These are phyloP conservation scores for Adenanthera pavonina DNA, from an alignment of 306 rosid species.

Conservation along the genomic window DNA sequence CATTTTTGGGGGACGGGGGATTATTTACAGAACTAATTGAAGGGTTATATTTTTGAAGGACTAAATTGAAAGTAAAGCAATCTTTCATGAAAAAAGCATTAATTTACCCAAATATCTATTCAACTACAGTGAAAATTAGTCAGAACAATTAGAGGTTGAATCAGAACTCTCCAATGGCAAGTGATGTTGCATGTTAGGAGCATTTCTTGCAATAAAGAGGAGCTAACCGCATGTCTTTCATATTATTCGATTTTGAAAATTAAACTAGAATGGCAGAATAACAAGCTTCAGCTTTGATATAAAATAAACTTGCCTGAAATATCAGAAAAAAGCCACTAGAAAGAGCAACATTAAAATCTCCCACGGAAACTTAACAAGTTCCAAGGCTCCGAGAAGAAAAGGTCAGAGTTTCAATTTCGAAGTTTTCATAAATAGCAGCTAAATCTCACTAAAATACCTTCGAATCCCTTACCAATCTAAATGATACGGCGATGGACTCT, in stretches of 20 bases:
- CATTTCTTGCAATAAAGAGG: background rate
- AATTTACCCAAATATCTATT: background rate
- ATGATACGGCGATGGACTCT: conserved; percentile 59
- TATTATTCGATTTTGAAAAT: background rate
- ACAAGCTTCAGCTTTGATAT: conserved; percentile 8
- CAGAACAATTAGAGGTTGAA: background rate
- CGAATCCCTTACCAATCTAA: conserved; percentile 65
- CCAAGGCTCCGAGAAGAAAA: background rate
- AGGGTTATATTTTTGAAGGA: no score
- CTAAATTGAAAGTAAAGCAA: no score
- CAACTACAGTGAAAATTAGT: background rate
- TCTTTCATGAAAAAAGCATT: no score
- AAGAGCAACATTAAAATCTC: background rate
- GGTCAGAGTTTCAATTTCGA: background rate
- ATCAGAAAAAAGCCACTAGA: background rate
- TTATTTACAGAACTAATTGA: no score
- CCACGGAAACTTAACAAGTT: background rate
- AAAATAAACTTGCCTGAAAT: background rate
- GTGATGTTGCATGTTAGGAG: background rate
- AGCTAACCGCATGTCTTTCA: background rate
- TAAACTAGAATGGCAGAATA: background rate
- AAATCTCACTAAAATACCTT: conserved; percentile 2
- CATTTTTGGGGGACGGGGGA: no score
- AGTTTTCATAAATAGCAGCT: conserved; percentile 12
- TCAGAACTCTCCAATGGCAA: conserved; percentile 4